phyloP scores from a whole-genome alignment of 2,329 filamentous ascomycete genomes.

The Fusarium newnesense region DNA sequence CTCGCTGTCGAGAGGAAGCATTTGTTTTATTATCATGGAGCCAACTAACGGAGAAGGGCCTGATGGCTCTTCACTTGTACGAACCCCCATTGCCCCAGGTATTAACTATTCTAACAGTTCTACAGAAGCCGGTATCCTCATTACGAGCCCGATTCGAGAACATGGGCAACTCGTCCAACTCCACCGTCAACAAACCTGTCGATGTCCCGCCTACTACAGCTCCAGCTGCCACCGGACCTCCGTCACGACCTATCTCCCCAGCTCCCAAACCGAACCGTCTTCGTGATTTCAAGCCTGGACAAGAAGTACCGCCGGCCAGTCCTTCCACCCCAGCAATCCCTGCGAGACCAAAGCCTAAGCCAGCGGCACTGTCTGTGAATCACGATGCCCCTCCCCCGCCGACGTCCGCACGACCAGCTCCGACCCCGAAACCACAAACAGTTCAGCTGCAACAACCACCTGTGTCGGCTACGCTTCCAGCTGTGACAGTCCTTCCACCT shows the following conservation, averaged over 20 bases:
- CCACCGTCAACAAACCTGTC: slow-evolving; percentile 34
- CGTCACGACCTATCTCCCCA: slow-evolving; percentile 51
- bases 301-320: slow-evolving; percentile 49
- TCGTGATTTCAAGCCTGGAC: slow-evolving; percentile 53
- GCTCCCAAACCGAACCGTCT: slow-evolving; percentile 56
- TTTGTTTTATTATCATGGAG: slow-evolving; percentile 45
- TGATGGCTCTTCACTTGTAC: slow-evolving; percentile 80
- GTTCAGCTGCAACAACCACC: slow-evolving; percentile 34
- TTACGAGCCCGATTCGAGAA: slow-evolving; percentile 85
- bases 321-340: slow-evolving; percentile 48
- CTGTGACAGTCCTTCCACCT: slow-evolving; percentile 76
- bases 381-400: slow-evolving; percentile 40
- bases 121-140: slow-evolving; percentile 82
- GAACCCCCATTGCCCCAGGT: slow-evolving; percentile 44
- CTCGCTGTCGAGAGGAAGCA: slow-evolving; percentile 44
- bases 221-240: slow-evolving; percentile 39
- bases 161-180: slow-evolving; percentile 54
- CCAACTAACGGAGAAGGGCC: slow-evolving; percentile 62
- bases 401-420: slow-evolving; percentile 41
- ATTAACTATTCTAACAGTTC: slow-evolving; percentile 39
- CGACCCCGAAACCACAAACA: slow-evolving; percentile 38
- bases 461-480: slow-evolving; percentile 61
- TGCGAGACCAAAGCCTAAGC: slow-evolving; percentile 46
- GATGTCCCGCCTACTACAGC: slow-evolving; percentile 37
- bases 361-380: slow-evolving; percentile 29